Evolutionary conservation across 2,329 filamentous ascomycete genomes (phyloP), one percentile per base, ranked within the genome.

Genomic region (Lachnellula subtilissima): DNA sequence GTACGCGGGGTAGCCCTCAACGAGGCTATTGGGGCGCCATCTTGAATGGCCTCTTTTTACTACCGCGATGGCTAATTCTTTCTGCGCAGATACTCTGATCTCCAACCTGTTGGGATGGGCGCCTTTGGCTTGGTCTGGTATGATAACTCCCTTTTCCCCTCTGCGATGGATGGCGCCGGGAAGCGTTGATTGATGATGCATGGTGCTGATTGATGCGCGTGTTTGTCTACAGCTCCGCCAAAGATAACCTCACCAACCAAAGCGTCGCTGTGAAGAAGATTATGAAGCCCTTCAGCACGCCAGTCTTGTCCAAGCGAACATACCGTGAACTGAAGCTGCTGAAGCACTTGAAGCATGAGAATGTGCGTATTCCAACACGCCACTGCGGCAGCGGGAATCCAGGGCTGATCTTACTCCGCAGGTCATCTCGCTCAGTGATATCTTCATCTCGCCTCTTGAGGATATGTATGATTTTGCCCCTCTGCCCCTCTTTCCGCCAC

Each of bases 201-300:
- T 40, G 36, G 47, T 53, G 43, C 42, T 48, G 35, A 54, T 56
- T 47, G 50, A 67, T 60, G 17, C 14, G 36, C n/a, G 17, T 51
- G 8, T 32, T 43, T 50, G 12, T 37, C 46, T 53, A 66, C 72
- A 97, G 93, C 76, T 97, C 94, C 63, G 94, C 94, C 56, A 93
- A 91, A 76, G 94, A 99, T 74, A 92, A 97, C 78, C 91, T 99
- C 75, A 97, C 94, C 58, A 89, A 84, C 73, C 92, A 97, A 75
- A 91, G 92, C 75, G 94, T 99, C 60, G 94, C 94, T 57, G 92
- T 99, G 72, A 99, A 99, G 84, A 99, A 99, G 84, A 99, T 99
- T 71, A 97, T 99, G 93, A 99, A 97, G 80, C 94, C 94, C 9
- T 99, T 99, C 77, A 97, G 92, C 81, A 99, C 94, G n/a, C 92